A percentile compares a stretch with the other conserved stretches of the same genome.
Conservation (phyloP, 2,329 filamentous ascomycete species). For the Colletotrichum eremochloae region DNA sequence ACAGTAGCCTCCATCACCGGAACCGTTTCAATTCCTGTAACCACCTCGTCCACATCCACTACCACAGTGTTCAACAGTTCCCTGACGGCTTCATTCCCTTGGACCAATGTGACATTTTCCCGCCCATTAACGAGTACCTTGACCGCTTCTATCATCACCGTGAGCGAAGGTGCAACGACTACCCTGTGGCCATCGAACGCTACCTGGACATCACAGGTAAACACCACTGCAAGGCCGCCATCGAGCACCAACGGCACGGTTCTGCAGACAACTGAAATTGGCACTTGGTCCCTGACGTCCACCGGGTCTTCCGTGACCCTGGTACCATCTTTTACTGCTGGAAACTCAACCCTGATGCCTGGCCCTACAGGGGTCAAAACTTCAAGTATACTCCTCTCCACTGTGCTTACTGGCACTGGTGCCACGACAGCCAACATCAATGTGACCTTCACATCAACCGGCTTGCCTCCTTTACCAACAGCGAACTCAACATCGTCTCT, state of each 20-base stretch:
- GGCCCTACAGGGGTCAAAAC: not conserved
- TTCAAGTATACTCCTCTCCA: not conserved
- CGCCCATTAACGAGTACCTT: not conserved
- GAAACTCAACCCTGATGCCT: conserved; percentile 3
- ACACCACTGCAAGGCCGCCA: not conserved
- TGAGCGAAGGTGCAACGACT: not conserved
- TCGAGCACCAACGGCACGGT: not conserved
- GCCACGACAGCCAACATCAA: not conserved
- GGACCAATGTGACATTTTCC: conserved; percentile 17
- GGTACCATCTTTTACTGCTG: not conserved
- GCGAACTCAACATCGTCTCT: conserved; percentile 14
- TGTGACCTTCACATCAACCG: not conserved
- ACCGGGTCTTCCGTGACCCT: not conserved
- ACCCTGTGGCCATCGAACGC: conserved; percentile 15
- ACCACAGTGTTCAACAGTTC: not conserved
- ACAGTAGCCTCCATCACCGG: conserved; percentile 19
- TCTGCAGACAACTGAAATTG: conserved; percentile 2
- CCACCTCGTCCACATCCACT: not conserved
- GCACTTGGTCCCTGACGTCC: not conserved
- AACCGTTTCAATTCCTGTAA: conserved; percentile 23
- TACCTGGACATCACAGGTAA: conserved; percentile 1
- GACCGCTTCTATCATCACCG: not conserved
- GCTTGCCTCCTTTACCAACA: not conserved
- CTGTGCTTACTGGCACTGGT: not conserved
- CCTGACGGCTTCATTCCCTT: conserved; percentile 5